These are phyloP conservation scores for Phyllosticta citriasiana DNA, from an alignment of 2,329 filamentous ascomycete genomes.

Conservation along the genomic window DNA sequence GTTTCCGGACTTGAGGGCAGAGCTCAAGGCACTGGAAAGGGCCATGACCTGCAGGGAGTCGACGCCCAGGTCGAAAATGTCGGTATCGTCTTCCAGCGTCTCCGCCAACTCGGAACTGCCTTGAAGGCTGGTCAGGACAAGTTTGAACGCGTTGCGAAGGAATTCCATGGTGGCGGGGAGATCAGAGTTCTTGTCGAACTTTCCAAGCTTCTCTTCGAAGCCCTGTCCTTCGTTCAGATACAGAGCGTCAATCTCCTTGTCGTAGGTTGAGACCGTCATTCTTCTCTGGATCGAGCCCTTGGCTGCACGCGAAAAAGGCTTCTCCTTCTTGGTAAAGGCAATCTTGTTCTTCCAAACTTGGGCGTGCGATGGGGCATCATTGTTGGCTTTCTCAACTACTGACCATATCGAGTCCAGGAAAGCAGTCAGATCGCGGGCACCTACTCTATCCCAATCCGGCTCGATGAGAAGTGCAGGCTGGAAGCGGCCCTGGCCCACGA, in stretches of 20 bases:
- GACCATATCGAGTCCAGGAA: slow-evolving; percentile 38
- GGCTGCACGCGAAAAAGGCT: slow-evolving; percentile 36
- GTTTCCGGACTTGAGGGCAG: slow-evolving; percentile 11
- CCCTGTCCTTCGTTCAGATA: slow-evolving; percentile 20
- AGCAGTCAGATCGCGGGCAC: slow-evolving; percentile 8
- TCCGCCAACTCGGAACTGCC: neutral
- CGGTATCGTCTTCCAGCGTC: slow-evolving; percentile 11
- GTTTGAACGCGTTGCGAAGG: slow-evolving; percentile 11
- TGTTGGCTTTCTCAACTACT: slow-evolving; percentile 35
- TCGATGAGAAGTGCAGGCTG: slow-evolving; percentile 24
- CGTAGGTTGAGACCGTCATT: slow-evolving; percentile 32
- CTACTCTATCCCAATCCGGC: slow-evolving; percentile 9
- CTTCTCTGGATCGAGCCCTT: slow-evolving; percentile 38
- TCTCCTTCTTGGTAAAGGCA: slow-evolving; percentile 29
- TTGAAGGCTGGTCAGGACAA: slow-evolving; percentile 8
- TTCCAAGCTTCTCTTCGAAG: slow-evolving; percentile 8
- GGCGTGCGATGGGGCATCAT: slow-evolving; percentile 29
- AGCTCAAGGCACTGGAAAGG: slow-evolving; percentile 14
- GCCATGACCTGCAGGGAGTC: slow-evolving; percentile 26
- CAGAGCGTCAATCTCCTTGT: slow-evolving; percentile 35
- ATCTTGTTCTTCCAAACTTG: slow-evolving; percentile 35
- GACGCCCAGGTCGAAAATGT: slow-evolving; percentile 23
- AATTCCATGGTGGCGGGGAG: slow-evolving; percentile 10
- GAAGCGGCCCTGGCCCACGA: slow-evolving; percentile 22
- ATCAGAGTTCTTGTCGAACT: slow-evolving; percentile 7